Evolutionary conservation across 2,329 filamentous ascomycete genomes (phyloP).

Genomic region (Plectosphaerella plurivora): DNA sequence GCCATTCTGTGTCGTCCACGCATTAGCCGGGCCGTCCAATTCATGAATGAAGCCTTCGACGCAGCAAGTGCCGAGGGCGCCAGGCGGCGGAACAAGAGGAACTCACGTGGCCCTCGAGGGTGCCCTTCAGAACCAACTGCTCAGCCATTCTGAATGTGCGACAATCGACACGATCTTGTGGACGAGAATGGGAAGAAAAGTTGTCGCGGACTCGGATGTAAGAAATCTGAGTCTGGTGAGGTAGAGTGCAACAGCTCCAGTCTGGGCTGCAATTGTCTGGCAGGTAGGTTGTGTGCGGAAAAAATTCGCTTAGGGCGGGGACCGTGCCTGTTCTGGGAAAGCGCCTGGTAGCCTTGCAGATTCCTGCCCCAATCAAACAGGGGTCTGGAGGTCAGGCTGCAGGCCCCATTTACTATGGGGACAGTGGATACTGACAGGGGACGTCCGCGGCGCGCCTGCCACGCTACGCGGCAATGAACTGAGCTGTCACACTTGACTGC

Average conservation of each 20-base stretch:
- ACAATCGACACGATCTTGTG: slow-evolving; percentile 34
- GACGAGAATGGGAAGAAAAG: slow-evolving; percentile 24
- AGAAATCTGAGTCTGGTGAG: not conserved
- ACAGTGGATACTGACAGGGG: not conserved
- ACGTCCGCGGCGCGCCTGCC: too few species aligned
- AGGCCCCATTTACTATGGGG: not conserved
- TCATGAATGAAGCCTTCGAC: slow-evolving; percentile 14
- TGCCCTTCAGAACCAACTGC: slow-evolving; percentile 93
- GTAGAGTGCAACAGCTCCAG: not conserved
- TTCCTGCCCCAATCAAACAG: not conserved
- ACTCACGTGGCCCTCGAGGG: slow-evolving; percentile 92
- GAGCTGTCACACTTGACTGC: too few species aligned
- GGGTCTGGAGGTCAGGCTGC: too few species aligned
- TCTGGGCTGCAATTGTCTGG: not conserved
- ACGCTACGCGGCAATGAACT: too few species aligned
- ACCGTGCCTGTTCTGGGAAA: not conserved
- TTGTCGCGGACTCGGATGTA: slow-evolving; percentile 23
- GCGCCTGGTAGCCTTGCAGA: not conserved
- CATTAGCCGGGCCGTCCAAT: too few species aligned
- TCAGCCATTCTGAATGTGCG: slow-evolving; percentile 68
- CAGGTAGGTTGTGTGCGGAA: not conserved
- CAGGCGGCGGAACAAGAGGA: slow-evolving; percentile 10
- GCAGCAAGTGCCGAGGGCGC: slow-evolving; percentile 6
- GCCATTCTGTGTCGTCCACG: slow-evolving; percentile 59
- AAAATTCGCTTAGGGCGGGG: not conserved